Evolutionary conservation across 2,329 filamentous ascomycete genomes (phyloP).

Genomic region (Fusarium nematophilum): DNA sequence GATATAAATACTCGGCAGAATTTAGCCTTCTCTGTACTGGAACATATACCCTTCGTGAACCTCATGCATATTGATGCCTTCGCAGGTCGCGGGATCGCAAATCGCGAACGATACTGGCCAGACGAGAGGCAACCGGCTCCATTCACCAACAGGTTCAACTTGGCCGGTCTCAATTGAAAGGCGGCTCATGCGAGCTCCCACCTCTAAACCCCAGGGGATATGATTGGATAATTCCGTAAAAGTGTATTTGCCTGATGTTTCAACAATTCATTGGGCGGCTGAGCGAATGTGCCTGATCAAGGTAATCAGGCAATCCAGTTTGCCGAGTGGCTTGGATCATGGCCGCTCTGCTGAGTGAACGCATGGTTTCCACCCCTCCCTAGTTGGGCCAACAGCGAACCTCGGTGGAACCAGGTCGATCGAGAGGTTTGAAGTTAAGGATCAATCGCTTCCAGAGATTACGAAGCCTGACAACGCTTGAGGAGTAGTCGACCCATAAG

Average conservation of each 20-base stretch:
- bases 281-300: not conserved
- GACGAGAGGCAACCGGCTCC: constrained; percentile 4
- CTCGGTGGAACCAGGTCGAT: constrained; percentile 21
- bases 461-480: constrained; percentile 15
- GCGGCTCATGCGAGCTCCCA: not conserved
- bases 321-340: constrained; percentile 23
- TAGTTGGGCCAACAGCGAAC: not conserved
- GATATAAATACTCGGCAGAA: no score
- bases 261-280: not conserved
- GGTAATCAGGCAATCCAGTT: constrained; percentile 1
- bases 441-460: not conserved
- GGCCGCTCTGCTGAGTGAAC: constrained; percentile 7
- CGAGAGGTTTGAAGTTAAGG: not conserved
- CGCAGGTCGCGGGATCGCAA: no score
- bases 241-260: constrained; percentile 3
- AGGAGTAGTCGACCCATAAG: constrained; percentile 20
- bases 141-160: not conserved
- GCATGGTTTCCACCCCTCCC: no score
- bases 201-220: not conserved
- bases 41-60: no score
- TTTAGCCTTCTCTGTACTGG: no score
- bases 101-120: constrained; percentile 21
- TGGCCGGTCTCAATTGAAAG: not conserved
- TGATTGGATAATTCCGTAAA: not conserved
- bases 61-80: no score